Conservation (phyloP, 1,139 yeast species). For the Citeromyces hawaiiensis region DNA sequence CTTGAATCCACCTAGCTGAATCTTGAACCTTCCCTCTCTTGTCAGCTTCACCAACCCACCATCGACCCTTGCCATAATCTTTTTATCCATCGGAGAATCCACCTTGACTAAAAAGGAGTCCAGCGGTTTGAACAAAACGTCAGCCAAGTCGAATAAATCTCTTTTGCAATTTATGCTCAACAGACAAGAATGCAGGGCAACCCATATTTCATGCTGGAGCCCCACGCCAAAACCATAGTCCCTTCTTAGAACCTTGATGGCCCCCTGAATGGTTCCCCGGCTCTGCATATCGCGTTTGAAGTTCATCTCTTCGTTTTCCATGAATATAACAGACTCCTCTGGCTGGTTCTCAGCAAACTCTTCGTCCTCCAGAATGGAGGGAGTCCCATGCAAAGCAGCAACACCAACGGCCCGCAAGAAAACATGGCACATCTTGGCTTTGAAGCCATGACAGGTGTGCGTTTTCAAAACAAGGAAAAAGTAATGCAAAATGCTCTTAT, state of each 20-base stretch:
- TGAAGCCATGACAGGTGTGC: slow-evolving; percentile 40
- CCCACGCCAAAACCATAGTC: slow-evolving; percentile 56
- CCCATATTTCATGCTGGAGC: slow-evolving; percentile 52
- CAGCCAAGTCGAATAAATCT: slow-evolving; percentile 48
- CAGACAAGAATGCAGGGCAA: slow-evolving; percentile 46
- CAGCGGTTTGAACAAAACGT: slow-evolving; percentile 51
- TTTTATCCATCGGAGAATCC: slow-evolving; percentile 56
- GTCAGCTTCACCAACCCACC: slow-evolving; percentile 21
- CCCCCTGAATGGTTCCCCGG: slow-evolving; percentile 40
- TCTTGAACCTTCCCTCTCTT: slow-evolving; percentile 17
- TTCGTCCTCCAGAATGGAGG: slow-evolving; percentile 41
- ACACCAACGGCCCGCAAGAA: slow-evolving; percentile 43
- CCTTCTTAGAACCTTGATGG: slow-evolving; percentile 52
- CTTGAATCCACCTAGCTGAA: slow-evolving; percentile 14
- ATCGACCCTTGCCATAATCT: slow-evolving; percentile 45
- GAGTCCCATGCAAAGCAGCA: slow-evolving; percentile 57
- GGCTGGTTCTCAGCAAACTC: slow-evolving; percentile 30
- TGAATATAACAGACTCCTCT: neutral
- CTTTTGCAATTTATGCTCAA: slow-evolving; percentile 49
- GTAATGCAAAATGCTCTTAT: slow-evolving; percentile 44
- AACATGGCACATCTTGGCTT: slow-evolving; percentile 31
- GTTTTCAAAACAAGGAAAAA: slow-evolving; percentile 44
- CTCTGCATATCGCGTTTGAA: slow-evolving; percentile 32
- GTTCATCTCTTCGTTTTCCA: neutral
- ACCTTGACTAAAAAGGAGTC: slow-evolving; percentile 49